Conservation (phyloP, 805 yeast genomes). For the Candida methanosorbosa region DNA sequence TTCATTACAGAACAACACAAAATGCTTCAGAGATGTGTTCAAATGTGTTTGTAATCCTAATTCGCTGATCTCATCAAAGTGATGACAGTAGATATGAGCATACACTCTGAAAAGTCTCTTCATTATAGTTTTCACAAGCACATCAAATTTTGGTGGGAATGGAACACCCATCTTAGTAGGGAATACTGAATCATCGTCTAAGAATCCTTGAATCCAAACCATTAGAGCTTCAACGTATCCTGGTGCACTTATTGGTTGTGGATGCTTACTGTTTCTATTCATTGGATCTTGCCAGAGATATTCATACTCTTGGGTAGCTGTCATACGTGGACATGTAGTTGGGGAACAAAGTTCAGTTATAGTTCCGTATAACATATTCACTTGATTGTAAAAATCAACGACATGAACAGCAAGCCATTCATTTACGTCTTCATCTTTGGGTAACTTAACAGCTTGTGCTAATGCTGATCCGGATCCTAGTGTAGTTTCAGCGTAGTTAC, state of each 20-base stretch:
- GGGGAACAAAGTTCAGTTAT: constrained; percentile 97
- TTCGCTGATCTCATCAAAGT: constrained; percentile 90
- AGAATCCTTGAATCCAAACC: constrained; percentile 90
- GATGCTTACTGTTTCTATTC: constrained; percentile 46
- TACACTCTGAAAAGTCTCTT: constrained; percentile 89
- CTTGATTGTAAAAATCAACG: constrained; percentile 94
- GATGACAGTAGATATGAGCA: constrained; percentile 97
- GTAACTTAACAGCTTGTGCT: constrained; percentile 87
- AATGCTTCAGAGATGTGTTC: constrained; percentile 91
- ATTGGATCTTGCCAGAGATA: constrained; percentile 90
- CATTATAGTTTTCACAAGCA: constrained; percentile 76
- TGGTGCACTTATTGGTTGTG: constrained; percentile 87
- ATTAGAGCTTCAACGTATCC: constrained; percentile 88
- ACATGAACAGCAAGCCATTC: constrained; percentile 98
- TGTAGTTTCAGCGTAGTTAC: constrained; percentile 90
- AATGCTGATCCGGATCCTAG: constrained; percentile 87
- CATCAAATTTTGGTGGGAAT: constrained; percentile 76
- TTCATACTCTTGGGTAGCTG: constrained; percentile 94
- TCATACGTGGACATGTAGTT: constrained; percentile 91
- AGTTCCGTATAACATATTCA: constrained; percentile 93
- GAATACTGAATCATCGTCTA: constrained; percentile 84
- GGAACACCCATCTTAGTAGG: constrained; percentile 90
- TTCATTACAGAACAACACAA: constrained; percentile 78
- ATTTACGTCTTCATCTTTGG: constrained; percentile 82
- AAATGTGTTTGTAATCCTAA: constrained; percentile 87